phyloP scores from a whole-genome alignment of 2,329 filamentous ascomycete species.

The Elsinoe fawcettii region DNA sequence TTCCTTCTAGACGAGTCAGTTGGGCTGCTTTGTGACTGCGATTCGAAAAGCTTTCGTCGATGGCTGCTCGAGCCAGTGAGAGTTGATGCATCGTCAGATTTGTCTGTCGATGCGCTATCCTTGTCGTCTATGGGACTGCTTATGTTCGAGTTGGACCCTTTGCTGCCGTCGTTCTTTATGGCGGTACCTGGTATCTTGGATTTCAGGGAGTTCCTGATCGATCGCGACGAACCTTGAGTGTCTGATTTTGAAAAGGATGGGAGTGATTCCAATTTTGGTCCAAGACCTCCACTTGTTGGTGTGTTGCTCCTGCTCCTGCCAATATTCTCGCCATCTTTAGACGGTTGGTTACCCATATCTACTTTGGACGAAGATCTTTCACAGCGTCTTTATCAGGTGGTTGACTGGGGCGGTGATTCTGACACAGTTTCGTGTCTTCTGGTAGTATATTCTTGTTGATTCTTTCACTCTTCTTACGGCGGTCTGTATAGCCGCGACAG shows the following conservation, averaged over 20 bases:
- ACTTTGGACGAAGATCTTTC: neutral
- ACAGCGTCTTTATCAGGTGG: neutral
- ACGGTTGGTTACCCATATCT: constrained; percentile 68
- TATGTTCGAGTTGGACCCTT: constrained; percentile 60
- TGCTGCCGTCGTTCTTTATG: constrained; percentile 64
- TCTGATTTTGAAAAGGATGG: constrained; percentile 89
- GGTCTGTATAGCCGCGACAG: constrained; percentile 39
- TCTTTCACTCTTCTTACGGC: constrained; percentile 35
- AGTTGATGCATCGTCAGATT: constrained; percentile 66
- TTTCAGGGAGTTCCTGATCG: constrained; percentile 69
- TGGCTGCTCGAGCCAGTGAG: constrained; percentile 56
- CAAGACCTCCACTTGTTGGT: constrained; percentile 39
- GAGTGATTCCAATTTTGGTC: constrained; percentile 68
- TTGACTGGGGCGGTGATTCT: neutral
- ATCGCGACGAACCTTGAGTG: constrained; percentile 84
- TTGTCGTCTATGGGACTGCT: constrained; percentile 36
- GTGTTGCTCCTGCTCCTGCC: constrained; percentile 29
- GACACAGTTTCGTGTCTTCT: neutral
- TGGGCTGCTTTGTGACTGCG: constrained; percentile 33
- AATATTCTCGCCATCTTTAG: constrained; percentile 45
- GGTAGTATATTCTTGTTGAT: neutral
- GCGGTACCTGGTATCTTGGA: constrained; percentile 76
- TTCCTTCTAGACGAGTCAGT: constrained; percentile 32
- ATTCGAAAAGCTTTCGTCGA: constrained; percentile 25
- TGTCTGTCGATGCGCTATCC: constrained; percentile 51